Percentiles rank a stretch among this genome's conserved stretches.
These are phyloP conservation scores for Euphrasia arctica DNA, from an alignment of 305 asterid species.

Conservation along the genomic window DNA sequence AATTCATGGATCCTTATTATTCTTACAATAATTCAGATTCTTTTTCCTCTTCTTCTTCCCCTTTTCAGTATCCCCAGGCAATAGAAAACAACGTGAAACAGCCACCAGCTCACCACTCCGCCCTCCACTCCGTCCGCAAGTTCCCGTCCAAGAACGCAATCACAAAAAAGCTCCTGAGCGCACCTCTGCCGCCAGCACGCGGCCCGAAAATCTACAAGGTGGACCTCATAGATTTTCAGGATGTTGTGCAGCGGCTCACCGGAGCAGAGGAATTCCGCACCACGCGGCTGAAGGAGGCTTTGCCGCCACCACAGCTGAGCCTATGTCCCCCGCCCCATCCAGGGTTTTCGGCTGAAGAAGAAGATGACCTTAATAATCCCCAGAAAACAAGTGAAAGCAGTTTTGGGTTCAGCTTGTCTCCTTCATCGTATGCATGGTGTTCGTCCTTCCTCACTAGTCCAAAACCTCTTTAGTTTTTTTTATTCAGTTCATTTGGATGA, in stretches of 20 bases:
- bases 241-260: slow-evolving; percentile 45
- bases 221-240: slow-evolving; percentile 35
- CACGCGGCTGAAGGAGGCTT: slow-evolving; percentile 40
- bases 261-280: slow-evolving; percentile 31
- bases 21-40: slow-evolving; percentile 10
- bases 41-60: slow-evolving; percentile 20
- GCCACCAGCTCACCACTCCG: slow-evolving; percentile 20
- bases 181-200: slow-evolving; percentile 40
- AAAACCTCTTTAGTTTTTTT: slow-evolving; percentile 29
- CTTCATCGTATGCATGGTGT: slow-evolving; percentile 48
- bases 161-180: slow-evolving; percentile 32
- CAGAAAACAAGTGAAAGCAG: slow-evolving; percentile 23
- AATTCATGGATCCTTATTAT: slow-evolving; percentile 20
- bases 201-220: slow-evolving; percentile 43
- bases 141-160: slow-evolving; percentile 26
- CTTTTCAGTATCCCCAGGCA: slow-evolving; percentile 17
- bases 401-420: slow-evolving; percentile 40
- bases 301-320: slow-evolving; percentile 57
- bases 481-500: neutral
- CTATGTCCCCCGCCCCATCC: slow-evolving; percentile 30
- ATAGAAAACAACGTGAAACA: neutral
- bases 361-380: slow-evolving; percentile 7
- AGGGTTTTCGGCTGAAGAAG: neutral
- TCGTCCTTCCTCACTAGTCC: slow-evolving; percentile 52
- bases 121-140: slow-evolving; percentile 47